A percentile compares a stretch with the other conserved stretches of the same genome.
These are phyloP conservation scores for Boletellus sp. DNA, from an alignment of 768 basidiomycete genomes.

Conservation along the genomic window DNA sequence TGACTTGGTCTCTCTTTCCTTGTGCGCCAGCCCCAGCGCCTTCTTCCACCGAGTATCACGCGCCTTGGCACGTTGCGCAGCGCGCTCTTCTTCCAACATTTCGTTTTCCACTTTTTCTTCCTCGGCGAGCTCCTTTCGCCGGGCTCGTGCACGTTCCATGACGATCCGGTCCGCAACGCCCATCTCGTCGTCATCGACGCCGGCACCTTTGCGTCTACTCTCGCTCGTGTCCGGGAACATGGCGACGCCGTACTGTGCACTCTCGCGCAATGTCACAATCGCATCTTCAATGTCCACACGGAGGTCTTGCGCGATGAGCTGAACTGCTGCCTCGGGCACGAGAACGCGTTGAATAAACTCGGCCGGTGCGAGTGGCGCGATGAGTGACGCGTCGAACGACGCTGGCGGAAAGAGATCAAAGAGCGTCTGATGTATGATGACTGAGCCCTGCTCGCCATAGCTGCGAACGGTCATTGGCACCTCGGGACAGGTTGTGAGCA, in stretches of 20 bases:
- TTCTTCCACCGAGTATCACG: slow-evolving; percentile 17
- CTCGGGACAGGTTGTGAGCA: not conserved
- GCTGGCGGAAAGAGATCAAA: slow-evolving; percentile 70
- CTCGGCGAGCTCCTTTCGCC: slow-evolving; percentile 40
- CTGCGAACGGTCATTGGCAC: slow-evolving; percentile 35
- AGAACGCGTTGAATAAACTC: slow-evolving; percentile 82
- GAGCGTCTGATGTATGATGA: slow-evolving; percentile 76
- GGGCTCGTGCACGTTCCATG: slow-evolving; percentile 39
- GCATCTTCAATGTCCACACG: slow-evolving; percentile 45
- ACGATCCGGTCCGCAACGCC: slow-evolving; percentile 40
- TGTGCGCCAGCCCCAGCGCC: slow-evolving; percentile 21
- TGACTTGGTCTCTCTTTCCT: slow-evolving; percentile 4
- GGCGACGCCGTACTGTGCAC: slow-evolving; percentile 77
- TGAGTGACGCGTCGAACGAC: slow-evolving; percentile 48
- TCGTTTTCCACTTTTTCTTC: slow-evolving; percentile 37
- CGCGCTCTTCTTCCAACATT: slow-evolving; percentile 22
- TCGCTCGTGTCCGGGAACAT: slow-evolving; percentile 64
- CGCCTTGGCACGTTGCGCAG: slow-evolving; percentile 21
- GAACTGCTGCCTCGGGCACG: slow-evolving; percentile 83
- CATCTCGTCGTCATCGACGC: slow-evolving; percentile 32
- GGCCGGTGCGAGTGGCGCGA: slow-evolving; percentile 62
- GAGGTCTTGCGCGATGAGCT: slow-evolving; percentile 80
- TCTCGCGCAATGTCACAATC: slow-evolving; percentile 62
- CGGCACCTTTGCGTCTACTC: slow-evolving; percentile 31
- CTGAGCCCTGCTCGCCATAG: slow-evolving; percentile 82